Conservation (phyloP, 2,329 filamentous ascomycete genomes). For the Phaeosphaeria sp. region DNA sequence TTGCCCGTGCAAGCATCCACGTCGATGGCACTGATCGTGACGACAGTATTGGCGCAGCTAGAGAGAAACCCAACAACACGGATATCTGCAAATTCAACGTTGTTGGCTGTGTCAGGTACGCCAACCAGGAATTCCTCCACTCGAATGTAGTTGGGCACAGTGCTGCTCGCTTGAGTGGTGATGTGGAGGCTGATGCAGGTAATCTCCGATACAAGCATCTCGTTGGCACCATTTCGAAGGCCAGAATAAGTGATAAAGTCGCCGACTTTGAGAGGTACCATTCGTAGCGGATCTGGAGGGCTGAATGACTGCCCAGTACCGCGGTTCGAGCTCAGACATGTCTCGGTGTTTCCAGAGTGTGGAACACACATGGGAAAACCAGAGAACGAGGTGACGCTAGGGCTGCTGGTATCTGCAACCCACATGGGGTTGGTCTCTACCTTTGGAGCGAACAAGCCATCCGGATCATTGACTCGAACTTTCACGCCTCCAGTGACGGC, state of each 20-base stretch:
- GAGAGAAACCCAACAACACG: constrained; percentile 49
- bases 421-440: constrained; percentile 46
- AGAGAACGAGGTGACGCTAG: constrained; percentile 57
- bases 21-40: constrained; percentile 51
- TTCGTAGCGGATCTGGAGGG: constrained; percentile 46
- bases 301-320: constrained; percentile 39
- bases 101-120: constrained; percentile 43
- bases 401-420: constrained; percentile 58
- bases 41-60: constrained; percentile 39
- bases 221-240: constrained; percentile 30
- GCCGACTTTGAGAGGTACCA: constrained; percentile 51
- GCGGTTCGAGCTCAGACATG: constrained; percentile 49
- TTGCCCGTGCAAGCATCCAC: constrained; percentile 53
- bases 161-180: constrained; percentile 32
- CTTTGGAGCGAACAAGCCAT: constrained; percentile 49
- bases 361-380: constrained; percentile 63
- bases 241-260: constrained; percentile 53
- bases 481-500: constrained; percentile 48
- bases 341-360: constrained; percentile 45
- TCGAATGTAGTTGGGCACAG: constrained; percentile 50
- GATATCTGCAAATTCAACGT: constrained; percentile 47
- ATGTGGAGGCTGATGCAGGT: constrained; percentile 52
- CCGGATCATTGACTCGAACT: constrained; percentile 55
- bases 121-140: constrained; percentile 54
- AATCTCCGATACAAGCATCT: constrained; percentile 49